phyloP scores from a whole-genome alignment of 352 stramenopile species.

The Phytophthora hibernalis region DNA sequence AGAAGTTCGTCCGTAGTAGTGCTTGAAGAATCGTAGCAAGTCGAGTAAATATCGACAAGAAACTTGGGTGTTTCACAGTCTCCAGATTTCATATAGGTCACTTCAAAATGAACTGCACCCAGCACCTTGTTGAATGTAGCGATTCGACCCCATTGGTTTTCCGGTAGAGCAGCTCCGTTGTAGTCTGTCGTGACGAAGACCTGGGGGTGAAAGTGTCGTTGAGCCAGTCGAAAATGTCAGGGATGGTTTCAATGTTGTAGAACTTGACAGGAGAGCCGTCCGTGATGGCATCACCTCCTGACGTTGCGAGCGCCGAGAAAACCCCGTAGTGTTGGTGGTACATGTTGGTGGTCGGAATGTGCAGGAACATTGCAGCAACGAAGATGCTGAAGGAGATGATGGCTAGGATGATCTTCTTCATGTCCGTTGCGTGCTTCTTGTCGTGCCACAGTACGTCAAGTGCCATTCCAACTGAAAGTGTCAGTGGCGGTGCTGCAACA shows the following conservation, averaged over 20 bases:
- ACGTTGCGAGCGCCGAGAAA: constrained; percentile 40
- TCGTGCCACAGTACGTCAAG: constrained; percentile 52
- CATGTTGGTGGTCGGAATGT: constrained; percentile 45
- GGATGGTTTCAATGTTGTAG: constrained; percentile 46
- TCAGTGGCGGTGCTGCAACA: not conserved
- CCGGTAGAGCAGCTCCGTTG: constrained; percentile 39
- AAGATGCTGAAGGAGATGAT: constrained; percentile 52
- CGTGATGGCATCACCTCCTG: constrained; percentile 54
- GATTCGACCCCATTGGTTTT: constrained; percentile 38
- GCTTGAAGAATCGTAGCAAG: constrained; percentile 41
- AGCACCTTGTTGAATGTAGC: constrained; percentile 52
- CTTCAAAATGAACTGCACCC: constrained; percentile 43
- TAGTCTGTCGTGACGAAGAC: constrained; percentile 59
- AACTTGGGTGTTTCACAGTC: constrained; percentile 37
- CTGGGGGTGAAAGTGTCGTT: constrained; percentile 45
- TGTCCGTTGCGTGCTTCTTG: constrained; percentile 39
- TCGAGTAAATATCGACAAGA: constrained; percentile 42
- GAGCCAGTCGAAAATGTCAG: constrained; percentile 56
- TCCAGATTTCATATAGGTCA: constrained; percentile 16
- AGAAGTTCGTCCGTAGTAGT: constrained; percentile 30
- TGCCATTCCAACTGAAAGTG: constrained; percentile 35
- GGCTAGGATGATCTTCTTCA: constrained; percentile 46
- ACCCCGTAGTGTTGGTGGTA: constrained; percentile 46
- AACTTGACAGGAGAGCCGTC: constrained; percentile 50
- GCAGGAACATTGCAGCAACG: constrained; percentile 48